Percentiles rank a stretch among this genome's conserved stretches.
These are phyloP conservation scores for Colletotrichum salicis DNA, from an alignment of 2,329 filamentous ascomycete species.

Conservation along the genomic window DNA sequence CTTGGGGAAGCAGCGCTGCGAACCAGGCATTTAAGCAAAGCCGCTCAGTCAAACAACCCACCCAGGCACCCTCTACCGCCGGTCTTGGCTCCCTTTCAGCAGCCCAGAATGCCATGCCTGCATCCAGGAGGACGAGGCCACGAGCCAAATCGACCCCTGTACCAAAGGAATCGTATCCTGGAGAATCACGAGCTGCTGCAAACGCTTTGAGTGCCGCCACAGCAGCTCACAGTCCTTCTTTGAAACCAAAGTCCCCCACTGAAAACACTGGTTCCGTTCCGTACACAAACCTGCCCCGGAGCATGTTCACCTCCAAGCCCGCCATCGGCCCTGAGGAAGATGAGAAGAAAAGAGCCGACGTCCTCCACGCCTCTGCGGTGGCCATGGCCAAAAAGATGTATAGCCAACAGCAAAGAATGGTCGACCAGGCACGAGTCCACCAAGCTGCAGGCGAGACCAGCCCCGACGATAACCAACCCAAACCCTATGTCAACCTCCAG, in stretches of 20 bases:
- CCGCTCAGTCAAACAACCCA: slow-evolving; percentile 45
- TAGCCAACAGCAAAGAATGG: slow-evolving; percentile 71
- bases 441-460: slow-evolving; percentile 45
- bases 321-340: slow-evolving; percentile 78
- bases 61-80: slow-evolving; percentile 40
- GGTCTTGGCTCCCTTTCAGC: slow-evolving; percentile 73
- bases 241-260: slow-evolving; percentile 56
- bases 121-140: slow-evolving; percentile 58
- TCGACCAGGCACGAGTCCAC: slow-evolving; percentile 59
- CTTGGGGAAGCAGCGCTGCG: slow-evolving; percentile 75
- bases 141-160: slow-evolving; percentile 73
- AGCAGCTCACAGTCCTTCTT: slow-evolving; percentile 67
- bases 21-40: slow-evolving; percentile 70
- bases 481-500: slow-evolving; percentile 74
- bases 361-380: slow-evolving; percentile 82
- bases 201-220: slow-evolving; percentile 81
- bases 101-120: slow-evolving; percentile 79
- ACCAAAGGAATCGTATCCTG: slow-evolving; percentile 59
- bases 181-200: slow-evolving; percentile 67
- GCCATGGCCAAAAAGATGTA: slow-evolving; percentile 94
- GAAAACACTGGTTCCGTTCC: slow-evolving; percentile 75
- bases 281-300: slow-evolving; percentile 73
- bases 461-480: slow-evolving; percentile 56
- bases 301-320: slow-evolving; percentile 82
- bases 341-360: slow-evolving; percentile 77